Evolutionary conservation across 176 grass and related monocot species (phyloP), one percentile per base, ranked within the genome.

Genomic region (Oryza glumipatula): DNA sequence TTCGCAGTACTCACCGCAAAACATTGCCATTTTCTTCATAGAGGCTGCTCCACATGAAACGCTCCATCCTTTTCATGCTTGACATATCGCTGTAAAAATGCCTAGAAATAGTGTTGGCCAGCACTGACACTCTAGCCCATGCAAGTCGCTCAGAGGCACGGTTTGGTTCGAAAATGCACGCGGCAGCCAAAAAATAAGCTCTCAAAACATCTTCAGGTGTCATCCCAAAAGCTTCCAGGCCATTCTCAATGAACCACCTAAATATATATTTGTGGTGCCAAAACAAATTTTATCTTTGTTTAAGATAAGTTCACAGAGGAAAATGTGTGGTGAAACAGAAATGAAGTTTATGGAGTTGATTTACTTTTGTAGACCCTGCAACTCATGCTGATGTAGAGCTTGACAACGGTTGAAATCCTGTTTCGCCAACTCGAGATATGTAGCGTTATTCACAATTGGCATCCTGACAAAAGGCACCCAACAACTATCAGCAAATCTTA

Each of bases 351-450:
- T 8, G 17, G 4, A 73, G 56, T 10, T n/a, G 10, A 70, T 24
- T 82, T 65, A 99, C 96, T 44, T 90, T 79, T 91, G 88, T n/a
- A 99, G 86, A 39, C 26, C 70, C 5, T 77, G 72, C 80, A 74
- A 99, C 82, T 99, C 96, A 26, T 86, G 70, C 61, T 91, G 96
- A 84, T 99, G 93, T 11, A 92, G 54, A 76, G 63, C 65, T 82
- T 96, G 96, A 32, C 91, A 99, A n/a, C 30, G 75, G n/a, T 96
- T 96, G 67, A 94, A 99, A 92, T 99, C 96, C 23, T 45, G 47
- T 46, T 56, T 96, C 44, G 96, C 96, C 39, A 99, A 46, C 54
- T 92, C 84, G 51, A 96, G 78, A 69, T 92, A 99, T 15, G n/a
- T 4, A 3, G 92, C 77, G 24, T 91, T 99, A 64, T 88, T 99